A percentile compares a stretch with the other conserved stretches of the same genome.
Conservation (phyloP, 257 asterid genomes). For the Voacanga thouarsii region DNA sequence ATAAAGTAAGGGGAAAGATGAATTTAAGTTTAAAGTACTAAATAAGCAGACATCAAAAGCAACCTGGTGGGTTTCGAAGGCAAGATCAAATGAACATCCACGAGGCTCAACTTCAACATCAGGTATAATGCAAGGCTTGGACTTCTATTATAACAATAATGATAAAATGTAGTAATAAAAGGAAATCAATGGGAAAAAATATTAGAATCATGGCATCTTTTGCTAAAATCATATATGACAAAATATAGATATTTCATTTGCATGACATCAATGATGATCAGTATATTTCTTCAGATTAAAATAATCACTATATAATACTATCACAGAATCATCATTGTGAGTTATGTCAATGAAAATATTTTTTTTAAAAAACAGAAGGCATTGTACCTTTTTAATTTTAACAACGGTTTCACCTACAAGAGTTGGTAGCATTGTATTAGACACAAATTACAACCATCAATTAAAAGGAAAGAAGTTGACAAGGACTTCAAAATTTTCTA, state of each 20-base stretch:
- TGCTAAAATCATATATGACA: not conserved
- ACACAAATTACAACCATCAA: not conserved
- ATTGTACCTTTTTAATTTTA: slow-evolving; percentile 56
- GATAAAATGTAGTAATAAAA: not conserved
- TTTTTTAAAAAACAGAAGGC: not conserved
- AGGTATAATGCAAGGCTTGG: slow-evolving; percentile 65
- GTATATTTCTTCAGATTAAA: not conserved
- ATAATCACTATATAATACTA: not conserved
- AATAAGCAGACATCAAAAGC: slow-evolving; percentile 13
- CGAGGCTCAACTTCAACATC: slow-evolving; percentile 92
- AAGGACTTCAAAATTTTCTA: not conserved
- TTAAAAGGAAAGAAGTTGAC: not conserved
- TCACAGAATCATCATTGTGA: not conserved
- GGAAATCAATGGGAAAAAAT: no score
- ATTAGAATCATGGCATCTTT: no score
- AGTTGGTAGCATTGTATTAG: slow-evolving; percentile 8
- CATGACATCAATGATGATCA: not conserved
- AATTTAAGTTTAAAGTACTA: not conserved
- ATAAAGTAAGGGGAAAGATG: slow-evolving; percentile 9
- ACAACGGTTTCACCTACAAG: slow-evolving; percentile 47
- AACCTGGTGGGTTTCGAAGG: slow-evolving; percentile 86
- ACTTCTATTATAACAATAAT: slow-evolving; percentile 45
- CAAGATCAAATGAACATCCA: slow-evolving; percentile 94
- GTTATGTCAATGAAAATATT: not conserved
- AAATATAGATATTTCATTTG: not conserved